Conservation (phyloP, 768 basidiomycete species). For the Gelatoporia subvermispora region DNA sequence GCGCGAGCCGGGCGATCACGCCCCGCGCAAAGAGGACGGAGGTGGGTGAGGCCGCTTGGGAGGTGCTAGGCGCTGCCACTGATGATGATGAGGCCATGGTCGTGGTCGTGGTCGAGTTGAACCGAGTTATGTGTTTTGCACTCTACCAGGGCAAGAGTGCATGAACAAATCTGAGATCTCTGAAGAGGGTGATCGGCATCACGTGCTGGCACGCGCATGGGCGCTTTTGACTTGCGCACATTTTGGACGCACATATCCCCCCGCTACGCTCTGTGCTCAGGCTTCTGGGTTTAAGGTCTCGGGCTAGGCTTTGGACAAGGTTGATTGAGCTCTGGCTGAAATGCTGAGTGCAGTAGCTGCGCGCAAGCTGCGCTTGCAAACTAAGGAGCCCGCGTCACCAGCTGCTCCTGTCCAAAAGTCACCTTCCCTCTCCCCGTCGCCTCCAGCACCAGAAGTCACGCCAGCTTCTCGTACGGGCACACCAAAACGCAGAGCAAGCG, state of each 20-base stretch:
- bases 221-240: too few relatives aligned
- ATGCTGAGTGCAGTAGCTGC: slow-evolving; percentile 77
- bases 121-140: background rate
- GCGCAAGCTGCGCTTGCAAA: slow-evolving; percentile 48
- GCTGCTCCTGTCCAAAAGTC: slow-evolving; percentile 8
- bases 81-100: slow-evolving; percentile 14
- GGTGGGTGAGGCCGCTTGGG: slow-evolving; percentile 41
- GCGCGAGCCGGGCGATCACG: slow-evolving; percentile 70
- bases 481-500: slow-evolving; percentile 44
- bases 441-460: slow-evolving; percentile 10
- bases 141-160: too few relatives aligned
- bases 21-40: slow-evolving; percentile 82
- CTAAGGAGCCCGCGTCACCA: slow-evolving; percentile 21
- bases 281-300: too few relatives aligned
- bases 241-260: background rate
- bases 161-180: too few relatives aligned
- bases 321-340: background rate
- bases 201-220: background rate
- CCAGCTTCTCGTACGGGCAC: slow-evolving; percentile 15
- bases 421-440: slow-evolving; percentile 11
- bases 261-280: background rate
- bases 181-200: background rate
- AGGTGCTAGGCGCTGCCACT: slow-evolving; percentile 14
- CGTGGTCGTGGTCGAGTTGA: background rate
- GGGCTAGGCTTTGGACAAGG: too few relatives aligned